Evolutionary conservation across 306 rosid species (phyloP).

Genomic region (Aeschynomene evenia): DNA sequence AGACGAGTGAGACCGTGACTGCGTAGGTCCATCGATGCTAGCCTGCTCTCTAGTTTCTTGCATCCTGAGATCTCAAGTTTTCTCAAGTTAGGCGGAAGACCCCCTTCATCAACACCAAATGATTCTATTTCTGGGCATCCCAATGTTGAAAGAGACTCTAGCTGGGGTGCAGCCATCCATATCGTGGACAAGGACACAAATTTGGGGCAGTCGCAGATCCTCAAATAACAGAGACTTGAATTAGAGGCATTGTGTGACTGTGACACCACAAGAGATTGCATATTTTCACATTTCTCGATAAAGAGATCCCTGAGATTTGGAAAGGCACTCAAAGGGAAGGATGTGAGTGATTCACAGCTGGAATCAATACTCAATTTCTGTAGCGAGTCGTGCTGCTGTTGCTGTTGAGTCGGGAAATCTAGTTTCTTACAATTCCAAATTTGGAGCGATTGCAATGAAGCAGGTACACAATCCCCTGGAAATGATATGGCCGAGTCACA

Average conservation of each 20-base stretch:
- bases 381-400: background rate
- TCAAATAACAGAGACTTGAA: background rate
- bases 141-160: rapidly evolving
- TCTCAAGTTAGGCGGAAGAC: background rate
- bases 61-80: background rate
- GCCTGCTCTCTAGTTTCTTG: background rate
- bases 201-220: background rate
- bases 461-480: background rate
- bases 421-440: background rate
- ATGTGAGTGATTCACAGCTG: background rate
- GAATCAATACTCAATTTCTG: rapidly evolving
- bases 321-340: background rate
- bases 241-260: background rate
- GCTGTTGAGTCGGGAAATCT: background rate
- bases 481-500: background rate
- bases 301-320: background rate
- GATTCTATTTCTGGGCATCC: background rate
- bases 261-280: background rate
- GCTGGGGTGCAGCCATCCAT: background rate
- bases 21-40: background rate
- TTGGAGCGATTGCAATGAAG: background rate
- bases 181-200: background rate
- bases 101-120: background rate
- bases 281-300: background rate
- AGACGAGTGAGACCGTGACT: background rate